Base-by-base conservation (phyloP, 2,329 filamentous ascomycete species). In the Colletotrichum lindemuthianum region DNA sequence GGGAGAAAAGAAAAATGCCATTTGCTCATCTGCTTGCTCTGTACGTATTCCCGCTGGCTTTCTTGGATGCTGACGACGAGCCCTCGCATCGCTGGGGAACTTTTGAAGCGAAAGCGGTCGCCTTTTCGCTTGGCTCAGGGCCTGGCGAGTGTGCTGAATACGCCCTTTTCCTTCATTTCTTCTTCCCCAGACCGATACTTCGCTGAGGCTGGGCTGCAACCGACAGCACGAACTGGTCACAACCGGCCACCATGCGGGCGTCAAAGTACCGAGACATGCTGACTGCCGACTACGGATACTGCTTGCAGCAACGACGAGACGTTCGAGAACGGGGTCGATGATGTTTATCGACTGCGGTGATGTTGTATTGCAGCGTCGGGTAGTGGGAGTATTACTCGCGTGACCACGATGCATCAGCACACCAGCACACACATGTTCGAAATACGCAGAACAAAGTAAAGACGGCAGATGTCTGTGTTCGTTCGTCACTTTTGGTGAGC, bases 221-320 rank as follows among this genome's bases (percentile, higher is more conserved):
- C 41, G 41, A n/a, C 41, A 8, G 13, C 41, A 24, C 24, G 24
- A 8, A 13, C 2, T 44, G 41, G 41, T 8, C 41, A n/a, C 41
- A 2, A 44, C 10, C 41, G 13, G 41, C 41, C 13, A 44, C 41
- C 13, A 8, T 2, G 4, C 41, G 11, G 24, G 8, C 45, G 11
- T n/a, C 24, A 24, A 44, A 48, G 45, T 48, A 48, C 45, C 45
- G 45, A 48, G 45, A 48, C 45, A 48, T 34, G 11, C 11, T 33
- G 1, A n/a, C 9, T 15, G 43, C n/a, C 9, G 9, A 10, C 37
- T 40, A 10, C 37, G 37, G 2, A 10, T 40, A 13, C 41, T 8
- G 41, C 15, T 48, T 34, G 45, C 45, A 33, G 45, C 45, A 13
- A 33, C 2, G 44, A 47, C 44, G 9, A 47, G 44, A 47, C 44